Evolutionary conservation across 169 alveolate species (phyloP).

Genomic region (Sarcocystis neurona): DNA sequence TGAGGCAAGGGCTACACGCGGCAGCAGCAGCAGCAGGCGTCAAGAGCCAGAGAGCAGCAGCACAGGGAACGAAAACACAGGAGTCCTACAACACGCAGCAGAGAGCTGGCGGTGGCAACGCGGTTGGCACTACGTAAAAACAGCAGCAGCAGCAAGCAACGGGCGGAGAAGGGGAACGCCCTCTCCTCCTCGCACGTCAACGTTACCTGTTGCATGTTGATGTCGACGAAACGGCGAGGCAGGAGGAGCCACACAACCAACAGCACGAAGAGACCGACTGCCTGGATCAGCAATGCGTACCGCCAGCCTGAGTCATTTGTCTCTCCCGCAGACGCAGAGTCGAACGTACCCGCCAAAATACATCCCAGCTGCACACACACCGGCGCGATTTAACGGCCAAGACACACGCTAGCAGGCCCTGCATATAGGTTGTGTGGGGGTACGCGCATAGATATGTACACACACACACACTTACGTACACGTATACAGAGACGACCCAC

Average conservation of each 20-base stretch:
- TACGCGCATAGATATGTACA: no score
- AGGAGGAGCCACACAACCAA: background rate
- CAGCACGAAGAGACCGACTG: slow-evolving; percentile 3
- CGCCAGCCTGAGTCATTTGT: slow-evolving; percentile 10
- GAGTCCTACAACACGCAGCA: no score
- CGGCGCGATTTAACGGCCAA: no score
- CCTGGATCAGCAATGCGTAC: slow-evolving; percentile 26
- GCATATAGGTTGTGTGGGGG: no score
- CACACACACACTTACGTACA: background rate
- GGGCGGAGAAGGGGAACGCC: background rate
- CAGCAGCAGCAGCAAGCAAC: background rate
- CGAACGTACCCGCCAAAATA: slow-evolving; percentile 41
- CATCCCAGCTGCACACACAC: slow-evolving; percentile 56
- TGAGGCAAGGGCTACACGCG: no score
- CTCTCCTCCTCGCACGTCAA: background rate
- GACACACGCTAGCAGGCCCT: no score
- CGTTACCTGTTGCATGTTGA: slow-evolving; percentile 12
- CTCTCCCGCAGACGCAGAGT: slow-evolving; percentile 1
- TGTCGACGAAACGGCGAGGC: slow-evolving; percentile 33
- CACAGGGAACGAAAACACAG: no score
- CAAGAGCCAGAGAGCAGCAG: no score
- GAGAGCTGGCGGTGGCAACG: no score
- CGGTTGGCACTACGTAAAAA: no score
- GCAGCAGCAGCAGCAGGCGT: no score
- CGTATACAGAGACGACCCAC: background rate